These are phyloP conservation scores for Scortechinia acanthostroma DNA, from an alignment of 2,329 filamentous ascomycete genomes.

Conservation along the genomic window DNA sequence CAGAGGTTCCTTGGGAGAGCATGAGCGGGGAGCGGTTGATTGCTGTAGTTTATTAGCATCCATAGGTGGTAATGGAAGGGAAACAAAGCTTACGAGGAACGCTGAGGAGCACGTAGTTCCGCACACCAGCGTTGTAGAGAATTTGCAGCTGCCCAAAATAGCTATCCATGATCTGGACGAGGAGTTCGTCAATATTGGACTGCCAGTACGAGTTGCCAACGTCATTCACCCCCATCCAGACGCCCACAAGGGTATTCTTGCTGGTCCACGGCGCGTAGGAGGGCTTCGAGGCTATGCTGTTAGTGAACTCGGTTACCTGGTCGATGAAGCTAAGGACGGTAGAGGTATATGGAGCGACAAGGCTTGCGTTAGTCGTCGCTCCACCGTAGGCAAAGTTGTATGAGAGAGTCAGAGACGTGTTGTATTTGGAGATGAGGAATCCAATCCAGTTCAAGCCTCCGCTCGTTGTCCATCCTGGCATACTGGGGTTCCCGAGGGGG, in stretches of 20 bases:
- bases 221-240: conserved; percentile 50
- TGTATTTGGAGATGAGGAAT: not conserved
- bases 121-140: conserved; percentile 41
- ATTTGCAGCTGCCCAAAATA: conserved; percentile 30
- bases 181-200: conserved; percentile 14
- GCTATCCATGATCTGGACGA: conserved; percentile 22
- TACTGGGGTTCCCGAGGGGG: not conserved
- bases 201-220: conserved; percentile 37
- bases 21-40: too few species aligned
- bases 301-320: not conserved
- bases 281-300: not conserved
- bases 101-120: conserved; percentile 51
- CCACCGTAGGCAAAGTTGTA: not conserved
- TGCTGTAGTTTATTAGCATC: conserved; percentile 28
- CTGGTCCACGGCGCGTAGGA: conserved; percentile 17
- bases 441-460: not conserved
- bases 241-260: conserved; percentile 28
- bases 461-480: not conserved
- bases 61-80: too few species aligned
- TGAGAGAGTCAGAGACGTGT: conserved; percentile 11
- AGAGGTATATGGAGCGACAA: conserved; percentile 15
- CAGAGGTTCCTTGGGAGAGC: conserved; percentile 19
- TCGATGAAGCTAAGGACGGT: not conserved
- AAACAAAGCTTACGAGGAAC: conserved; percentile 52
- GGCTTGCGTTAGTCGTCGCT: not conserved